phyloP scores from a whole-genome alignment of 805 yeast species.

The Pichia phayaonensis region DNA sequence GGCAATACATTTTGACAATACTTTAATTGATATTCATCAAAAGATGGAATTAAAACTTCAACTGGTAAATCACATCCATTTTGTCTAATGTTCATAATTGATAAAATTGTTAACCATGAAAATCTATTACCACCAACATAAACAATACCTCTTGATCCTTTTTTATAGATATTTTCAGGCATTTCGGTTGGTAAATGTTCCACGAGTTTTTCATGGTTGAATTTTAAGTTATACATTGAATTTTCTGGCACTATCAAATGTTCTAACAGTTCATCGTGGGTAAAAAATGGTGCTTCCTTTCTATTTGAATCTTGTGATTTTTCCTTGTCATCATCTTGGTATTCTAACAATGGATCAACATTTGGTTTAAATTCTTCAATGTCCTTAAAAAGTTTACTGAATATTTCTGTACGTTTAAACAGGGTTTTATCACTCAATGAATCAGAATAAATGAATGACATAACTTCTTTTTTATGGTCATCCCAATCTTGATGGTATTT shows the following conservation, averaged over 20 bases:
- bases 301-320: neutral
- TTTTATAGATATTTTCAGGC: conserved; percentile 39
- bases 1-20: conserved; percentile 59
- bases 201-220: conserved; percentile 40
- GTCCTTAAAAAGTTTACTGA: conserved; percentile 4
- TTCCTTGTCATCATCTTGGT: neutral
- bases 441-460: neutral
- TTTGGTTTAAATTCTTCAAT: conserved; percentile 35
- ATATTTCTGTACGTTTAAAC: neutral
- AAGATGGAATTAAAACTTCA: conserved; percentile 70
- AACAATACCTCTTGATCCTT: conserved; percentile 45
- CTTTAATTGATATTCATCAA: conserved; percentile 61
- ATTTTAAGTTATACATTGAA: conserved; percentile 38
- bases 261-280: conserved; percentile 29
- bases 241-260: conserved; percentile 39
- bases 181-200: conserved; percentile 38
- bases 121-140: conserved; percentile 75
- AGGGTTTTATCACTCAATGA: neutral
- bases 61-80: conserved; percentile 64
- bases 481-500: conserved; percentile 1
- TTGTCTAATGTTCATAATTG: conserved; percentile 54
- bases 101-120: conserved; percentile 59
- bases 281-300: neutral
- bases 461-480: neutral
- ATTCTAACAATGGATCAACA: conserved; percentile 17